Conservation (phyloP, 148 eudicot genomes). For the Vaccinium myrtillus region DNA sequence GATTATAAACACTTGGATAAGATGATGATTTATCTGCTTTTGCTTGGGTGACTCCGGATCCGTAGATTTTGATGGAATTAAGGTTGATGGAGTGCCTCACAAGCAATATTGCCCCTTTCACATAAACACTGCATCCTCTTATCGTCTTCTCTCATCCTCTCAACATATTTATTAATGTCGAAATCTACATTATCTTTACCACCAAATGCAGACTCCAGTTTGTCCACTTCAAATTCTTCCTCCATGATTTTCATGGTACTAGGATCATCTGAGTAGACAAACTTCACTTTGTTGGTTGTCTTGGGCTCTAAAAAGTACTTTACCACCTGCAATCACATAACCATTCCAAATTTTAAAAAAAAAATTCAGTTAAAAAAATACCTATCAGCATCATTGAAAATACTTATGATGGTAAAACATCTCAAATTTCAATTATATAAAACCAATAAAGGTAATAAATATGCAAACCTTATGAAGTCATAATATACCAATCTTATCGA, state of each 20-base stretch:
- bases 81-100: constrained; percentile 18
- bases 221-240: constrained; percentile 63
- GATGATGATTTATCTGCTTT: constrained; percentile 34
- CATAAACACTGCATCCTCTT: constrained; percentile 40
- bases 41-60: constrained; percentile 26
- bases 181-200: constrained; percentile 56
- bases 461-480: too few species aligned
- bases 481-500: neutral
- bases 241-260: constrained; percentile 62
- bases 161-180: constrained; percentile 62
- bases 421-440: too few species aligned
- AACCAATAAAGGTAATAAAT: too few species aligned
- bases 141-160: constrained; percentile 83
- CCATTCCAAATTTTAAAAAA: neutral
- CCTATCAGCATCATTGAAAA: too few species aligned
- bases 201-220: constrained; percentile 77
- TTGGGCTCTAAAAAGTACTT: constrained; percentile 79
- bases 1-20: neutral
- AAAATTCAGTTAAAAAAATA: neutral
- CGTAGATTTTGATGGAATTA: neutral
- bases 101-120: constrained; percentile 23
- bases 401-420: too few species aligned
- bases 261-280: constrained; percentile 58
- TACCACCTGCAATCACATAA: constrained; percentile 44
- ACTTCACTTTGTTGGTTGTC: constrained; percentile 77